A percentile compares a stretch with the other conserved stretches of the same genome.
These are phyloP conservation scores for Beauveria asiatica DNA, from an alignment of 2,329 filamentous ascomycete species.

Conservation along the genomic window DNA sequence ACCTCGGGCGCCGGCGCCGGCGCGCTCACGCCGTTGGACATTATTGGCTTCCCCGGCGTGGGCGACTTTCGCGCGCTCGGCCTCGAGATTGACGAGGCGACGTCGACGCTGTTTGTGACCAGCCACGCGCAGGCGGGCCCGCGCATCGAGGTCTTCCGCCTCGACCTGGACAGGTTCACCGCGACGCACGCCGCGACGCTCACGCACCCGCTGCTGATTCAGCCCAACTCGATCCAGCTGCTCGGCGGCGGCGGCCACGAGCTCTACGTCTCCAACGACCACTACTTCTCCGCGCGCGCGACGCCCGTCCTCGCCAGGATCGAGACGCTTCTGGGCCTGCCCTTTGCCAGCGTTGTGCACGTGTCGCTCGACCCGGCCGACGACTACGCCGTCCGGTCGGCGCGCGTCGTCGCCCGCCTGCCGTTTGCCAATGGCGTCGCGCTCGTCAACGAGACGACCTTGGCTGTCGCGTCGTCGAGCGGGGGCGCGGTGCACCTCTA, in stretches of 20 bases:
- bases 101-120: constrained; percentile 27
- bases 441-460: constrained; percentile 24
- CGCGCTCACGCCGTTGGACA: constrained; percentile 17
- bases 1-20: constrained; percentile 12
- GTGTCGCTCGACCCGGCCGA: constrained; percentile 17
- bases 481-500: constrained; percentile 23
- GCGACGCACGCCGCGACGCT: constrained; percentile 29
- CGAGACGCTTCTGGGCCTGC: constrained; percentile 27
- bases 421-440: constrained; percentile 35
- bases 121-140: constrained; percentile 29
- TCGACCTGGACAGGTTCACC: constrained; percentile 24
- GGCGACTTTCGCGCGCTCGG: constrained; percentile 32
- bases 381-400: constrained; percentile 5
- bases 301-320: constrained; percentile 19
- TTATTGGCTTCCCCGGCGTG: constrained; percentile 17
- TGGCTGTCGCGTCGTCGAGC: constrained; percentile 30
- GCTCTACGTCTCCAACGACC: constrained; percentile 34
- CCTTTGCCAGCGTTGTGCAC: constrained; percentile 28
- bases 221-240: constrained; percentile 31
- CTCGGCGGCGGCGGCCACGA: constrained; percentile 24
- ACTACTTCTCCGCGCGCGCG: constrained; percentile 23
- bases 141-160: constrained; percentile 30
- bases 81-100: constrained; percentile 27
- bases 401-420: constrained; percentile 23
- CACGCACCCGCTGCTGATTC: constrained; percentile 28